Evolutionary conservation across 108 stramenopile genomes (phyloP), one percentile per base, ranked within the genome.

Genomic region (Cyclotella kingstonii): DNA sequence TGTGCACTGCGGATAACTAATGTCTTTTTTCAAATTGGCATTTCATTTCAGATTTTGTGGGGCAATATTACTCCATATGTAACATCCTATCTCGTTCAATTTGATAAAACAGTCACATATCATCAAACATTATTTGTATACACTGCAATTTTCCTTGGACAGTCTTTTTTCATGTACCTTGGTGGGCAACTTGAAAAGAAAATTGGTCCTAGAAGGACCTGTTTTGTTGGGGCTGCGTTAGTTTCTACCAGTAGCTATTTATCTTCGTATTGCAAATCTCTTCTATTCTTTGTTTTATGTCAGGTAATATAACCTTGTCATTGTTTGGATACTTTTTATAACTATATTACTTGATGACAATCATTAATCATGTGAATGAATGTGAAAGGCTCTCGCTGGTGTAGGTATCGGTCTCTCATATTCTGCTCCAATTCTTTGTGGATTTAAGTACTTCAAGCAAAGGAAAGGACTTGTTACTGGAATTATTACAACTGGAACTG

Each of bases 401-500:
- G 49, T 68, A 9, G 75, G 75, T 35, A 76, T 76, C 29, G 75
- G 75, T 7, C 41, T 76, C 15, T 70, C 75, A 8, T 76, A 76
- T 43, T 70, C 68, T 8, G 58, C 75, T n/a, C 75, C 75, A 5
- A 76, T 76, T 19, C 42, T 76, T 0, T 61, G 59, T 64, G 54
- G 63, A 9, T 76, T 76, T 18, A 63, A 70, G n/a, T 63, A 76
- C 42, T 70, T 76, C 54, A 54, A 41, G 30, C 21, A 69, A 41
- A 69, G 69, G 27, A 76, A 70, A 50, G 75, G 75, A 15, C 55
- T 76, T 14, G 75, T 76, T 28, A 64, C 75, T 6, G 75, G 75
- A 11, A 43, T 76, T 3, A 65, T 76, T 38, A 76, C 75, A 0
- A 76, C 75, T 30, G 75, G 75, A 15, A 70, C 75, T 27, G 75